Percentiles rank a stretch among this genome's conserved stretches.
Conservation (phyloP, 2,329 filamentous ascomycete species). For the Claviceps arundinis region DNA sequence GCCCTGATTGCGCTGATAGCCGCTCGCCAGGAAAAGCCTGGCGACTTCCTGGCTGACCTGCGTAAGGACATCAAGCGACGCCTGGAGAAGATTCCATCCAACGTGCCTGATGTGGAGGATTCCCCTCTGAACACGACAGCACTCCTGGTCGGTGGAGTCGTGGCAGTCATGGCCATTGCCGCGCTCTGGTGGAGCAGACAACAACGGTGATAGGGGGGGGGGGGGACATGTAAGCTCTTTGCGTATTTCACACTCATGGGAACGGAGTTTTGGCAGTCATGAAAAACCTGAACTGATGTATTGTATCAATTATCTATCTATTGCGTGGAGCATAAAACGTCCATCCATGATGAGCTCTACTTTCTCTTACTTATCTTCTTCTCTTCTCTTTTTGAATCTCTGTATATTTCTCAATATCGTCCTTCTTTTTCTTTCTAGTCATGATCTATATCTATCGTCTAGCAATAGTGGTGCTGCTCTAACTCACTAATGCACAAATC, state of each 20-base stretch:
- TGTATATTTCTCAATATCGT: background rate
- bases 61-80: slow-evolving; percentile 25
- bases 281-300: background rate
- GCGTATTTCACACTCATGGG: slow-evolving; percentile 2
- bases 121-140: slow-evolving; percentile 16
- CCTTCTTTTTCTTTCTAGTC: background rate
- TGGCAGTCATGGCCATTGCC: slow-evolving; percentile 26
- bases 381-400: background rate
- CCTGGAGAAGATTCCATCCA: slow-evolving; percentile 19
- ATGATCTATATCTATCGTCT: background rate
- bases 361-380: background rate
- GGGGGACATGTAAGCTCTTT: background rate
- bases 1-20: slow-evolving; percentile 89
- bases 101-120: slow-evolving; percentile 18
- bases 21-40: slow-evolving; percentile 46
- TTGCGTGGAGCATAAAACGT: background rate
- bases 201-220: slow-evolving; percentile 6
- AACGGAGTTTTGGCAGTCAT: slow-evolving; percentile 3
- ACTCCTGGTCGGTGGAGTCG: slow-evolving; percentile 19
- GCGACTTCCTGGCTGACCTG: slow-evolving; percentile 29
- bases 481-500: too few relatives aligned
- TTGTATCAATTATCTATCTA: background rate
- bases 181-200: slow-evolving; percentile 24
- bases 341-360: background rate
- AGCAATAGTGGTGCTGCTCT: too few relatives aligned